phyloP scores from a whole-genome alignment of 2,329 filamentous ascomycete genomes.

The Diaporthe ilicicola region DNA sequence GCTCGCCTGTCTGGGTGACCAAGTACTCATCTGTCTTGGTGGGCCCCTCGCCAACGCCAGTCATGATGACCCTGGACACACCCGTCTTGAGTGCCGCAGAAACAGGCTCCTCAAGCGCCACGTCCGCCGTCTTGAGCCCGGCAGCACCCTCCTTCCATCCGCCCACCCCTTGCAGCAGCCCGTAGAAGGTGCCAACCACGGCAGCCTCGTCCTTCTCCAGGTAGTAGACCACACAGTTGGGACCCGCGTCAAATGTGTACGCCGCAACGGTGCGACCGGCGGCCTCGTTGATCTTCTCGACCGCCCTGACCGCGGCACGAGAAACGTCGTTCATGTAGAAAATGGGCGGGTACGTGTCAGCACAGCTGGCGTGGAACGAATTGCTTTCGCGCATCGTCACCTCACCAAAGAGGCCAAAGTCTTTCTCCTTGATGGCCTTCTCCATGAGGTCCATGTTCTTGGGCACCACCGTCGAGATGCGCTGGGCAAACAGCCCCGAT shows the following conservation, averaged over 20 bases:
- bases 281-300: conserved; percentile 85
- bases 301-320: conserved; percentile 83
- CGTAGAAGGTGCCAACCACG: conserved; percentile 82
- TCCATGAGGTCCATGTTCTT: conserved; percentile 86
- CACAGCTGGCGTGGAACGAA: conserved; percentile 92
- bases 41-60: conserved; percentile 89
- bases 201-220: conserved; percentile 77
- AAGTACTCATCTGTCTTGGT: conserved; percentile 80
- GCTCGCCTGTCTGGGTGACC: conserved; percentile 71
- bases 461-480: conserved; percentile 81
- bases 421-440: conserved; percentile 76
- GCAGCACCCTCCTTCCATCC: conserved; percentile 74
- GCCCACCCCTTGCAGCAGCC: conserved; percentile 65
- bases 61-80: conserved; percentile 89
- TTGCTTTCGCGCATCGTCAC: conserved; percentile 98
- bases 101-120: conserved; percentile 72
- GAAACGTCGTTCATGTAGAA: conserved; percentile 98
- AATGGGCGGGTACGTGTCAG: conserved; percentile 96
- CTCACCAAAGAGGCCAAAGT: conserved; percentile 88
- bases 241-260: conserved; percentile 97
- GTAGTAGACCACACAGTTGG: conserved; percentile 97
- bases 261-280: conserved; percentile 85
- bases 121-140: conserved; percentile 57
- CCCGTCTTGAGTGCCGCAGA: conserved; percentile 76
- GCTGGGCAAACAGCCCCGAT: conserved; percentile 83